Percentiles rank a stretch among this genome's conserved stretches.
Conservation (phyloP, 306 rosid genomes). For the Lupinus albus region DNA sequence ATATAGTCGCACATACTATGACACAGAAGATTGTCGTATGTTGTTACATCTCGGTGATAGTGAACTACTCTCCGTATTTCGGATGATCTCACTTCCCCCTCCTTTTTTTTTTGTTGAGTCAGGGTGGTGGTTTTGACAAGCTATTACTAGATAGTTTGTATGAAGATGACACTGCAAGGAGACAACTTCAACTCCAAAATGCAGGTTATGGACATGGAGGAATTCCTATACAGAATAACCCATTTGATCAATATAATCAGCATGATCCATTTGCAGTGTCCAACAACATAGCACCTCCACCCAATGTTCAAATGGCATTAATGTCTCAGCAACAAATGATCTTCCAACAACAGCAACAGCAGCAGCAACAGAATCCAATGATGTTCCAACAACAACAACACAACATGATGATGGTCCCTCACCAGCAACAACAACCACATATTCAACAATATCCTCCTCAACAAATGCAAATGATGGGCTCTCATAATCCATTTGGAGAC, state of each 20-base stretch:
- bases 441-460: constrained; percentile 53
- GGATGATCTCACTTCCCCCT: background rate
- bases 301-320: constrained; percentile 76
- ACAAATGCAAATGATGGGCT: constrained; percentile 47
- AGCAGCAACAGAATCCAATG: constrained; percentile 50
- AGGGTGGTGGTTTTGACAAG: constrained; percentile 96
- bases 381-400: constrained; percentile 43
- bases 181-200: constrained; percentile 80
- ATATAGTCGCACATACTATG: too few relatives aligned
- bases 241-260: constrained; percentile 57
- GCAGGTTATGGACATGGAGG: constrained; percentile 82
- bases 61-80: background rate
- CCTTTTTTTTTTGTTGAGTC: constrained; percentile 27
- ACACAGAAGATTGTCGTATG: background rate
- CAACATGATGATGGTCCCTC: constrained; percentile 65
- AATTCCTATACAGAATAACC: constrained; percentile 54
- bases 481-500: constrained; percentile 88
- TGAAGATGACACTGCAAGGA: constrained; percentile 79
- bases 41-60: background rate
- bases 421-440: constrained; percentile 50
- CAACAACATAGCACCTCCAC: constrained; percentile 65
- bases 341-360: constrained; percentile 66
- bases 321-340: constrained; percentile 68
- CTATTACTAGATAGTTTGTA: constrained; percentile 84
- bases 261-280: constrained; percentile 81